Base-by-base conservation (phyloP, 2,329 filamentous ascomycete genomes). In the Rhynchosporium secalis region DNA sequence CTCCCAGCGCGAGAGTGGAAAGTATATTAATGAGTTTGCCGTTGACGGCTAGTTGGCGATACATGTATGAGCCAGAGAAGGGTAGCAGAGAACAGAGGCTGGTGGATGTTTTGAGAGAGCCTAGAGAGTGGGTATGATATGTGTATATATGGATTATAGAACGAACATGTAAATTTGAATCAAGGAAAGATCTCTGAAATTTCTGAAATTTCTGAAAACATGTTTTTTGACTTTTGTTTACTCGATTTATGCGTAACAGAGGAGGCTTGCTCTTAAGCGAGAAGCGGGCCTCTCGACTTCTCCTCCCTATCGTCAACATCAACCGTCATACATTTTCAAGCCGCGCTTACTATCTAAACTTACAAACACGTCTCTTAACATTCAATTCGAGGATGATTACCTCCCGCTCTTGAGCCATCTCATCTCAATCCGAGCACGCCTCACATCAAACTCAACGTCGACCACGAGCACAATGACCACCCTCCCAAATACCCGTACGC, bases 21-120 rank as follows among this genome's bases (percentile, higher is more conserved):
- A 97, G 93, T 76, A 99, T 99, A 62, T 78, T 99, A 68, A 98
- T 99, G 92, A 97, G 92, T 77, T 79, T 99, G 75, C 95, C 95
- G 5, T 80, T 96, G 68, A 98, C 94, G 13, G 95, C 95, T 29
- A 86, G 87, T 70, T 99, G 95, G 95, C 86, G 89, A 74, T 99
- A 99, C 76, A 97, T 97, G 93, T 90, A 96, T 76, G 85, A 88
- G 74, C 90, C 91, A 0, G 86, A 88, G 72, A 87, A 87, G 68
- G 87, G 86, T 63, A 89, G 85, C 74, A 78, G 87, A 66, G 95
- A 99, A 78, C 89, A 90, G 76, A 83, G 91, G 68, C 77, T 98
- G 65, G 80, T 97, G 55, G 87, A 94, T 63, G 89, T 88, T 54
- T 75, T 90, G 66, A 81, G 79, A 72, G 80, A 84, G 38, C 86